Conservation (phyloP, 2,329 filamentous ascomycete species). For the Lecanosticta acicola region DNA sequence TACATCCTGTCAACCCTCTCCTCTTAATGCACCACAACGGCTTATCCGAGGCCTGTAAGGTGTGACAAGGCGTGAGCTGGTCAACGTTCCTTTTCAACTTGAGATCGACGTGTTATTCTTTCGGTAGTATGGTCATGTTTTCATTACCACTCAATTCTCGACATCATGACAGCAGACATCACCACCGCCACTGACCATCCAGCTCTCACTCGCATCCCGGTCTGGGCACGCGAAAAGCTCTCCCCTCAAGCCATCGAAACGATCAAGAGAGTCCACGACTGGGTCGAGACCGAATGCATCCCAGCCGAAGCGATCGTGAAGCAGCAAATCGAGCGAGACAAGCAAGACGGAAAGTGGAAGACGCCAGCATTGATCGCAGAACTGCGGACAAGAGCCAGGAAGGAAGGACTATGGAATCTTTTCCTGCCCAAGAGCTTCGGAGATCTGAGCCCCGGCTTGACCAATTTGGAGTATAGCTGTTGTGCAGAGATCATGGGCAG, state of each 20-base stretch:
- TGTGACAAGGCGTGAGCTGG: not conserved
- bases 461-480: conserved; percentile 44
- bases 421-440: conserved; percentile 26
- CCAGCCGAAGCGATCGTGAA: conserved; percentile 23
- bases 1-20: not conserved
- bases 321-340: conserved; percentile 12
- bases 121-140: not conserved
- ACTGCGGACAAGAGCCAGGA: conserved; percentile 18
- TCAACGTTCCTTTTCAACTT: no score
- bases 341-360: conserved; percentile 21
- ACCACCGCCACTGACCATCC: conserved; percentile 13
- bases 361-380: conserved; percentile 18
- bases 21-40: not conserved
- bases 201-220: conserved; percentile 17
- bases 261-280: conserved; percentile 21
- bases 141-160: not conserved
- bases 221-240: conserved; percentile 23
- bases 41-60: not conserved
- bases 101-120: no score
- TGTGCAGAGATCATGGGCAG: conserved; percentile 45
- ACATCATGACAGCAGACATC: conserved; percentile 2
- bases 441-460: conserved; percentile 39
- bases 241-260: conserved; percentile 20
- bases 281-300: conserved; percentile 23
- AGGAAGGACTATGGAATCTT: conserved; percentile 21